Evolutionary conservation across 2,329 filamentous ascomycete species (phyloP), one percentile per base, ranked within the genome.

Genomic region (Pseudogymnoascus sp.): DNA sequence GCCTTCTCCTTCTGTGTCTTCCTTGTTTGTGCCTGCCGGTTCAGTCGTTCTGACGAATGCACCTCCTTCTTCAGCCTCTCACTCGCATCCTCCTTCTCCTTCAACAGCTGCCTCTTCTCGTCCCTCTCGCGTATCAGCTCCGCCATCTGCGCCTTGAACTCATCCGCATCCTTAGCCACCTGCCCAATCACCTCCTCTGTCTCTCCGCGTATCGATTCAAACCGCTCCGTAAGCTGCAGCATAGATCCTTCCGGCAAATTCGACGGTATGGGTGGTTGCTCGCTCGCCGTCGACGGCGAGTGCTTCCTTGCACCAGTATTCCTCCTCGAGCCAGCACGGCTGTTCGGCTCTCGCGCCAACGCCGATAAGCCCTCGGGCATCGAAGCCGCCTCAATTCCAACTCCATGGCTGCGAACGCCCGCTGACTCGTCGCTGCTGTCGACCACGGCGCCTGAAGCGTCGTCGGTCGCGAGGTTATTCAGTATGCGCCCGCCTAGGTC

Each of bases 81-180:
- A 59, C 91, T 97, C 60, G 88, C 89, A 70, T 96, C 91, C 67
- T 98, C 93, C 74, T 96, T 96, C 71, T 96, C 91, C 73, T 90
- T 95, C 62, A 95, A 81, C 19, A 87, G 82, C 66, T 88, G 87
- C 70, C 84, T 88, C 73, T 96, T 86, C 60, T 88, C 84, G 68
- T 96, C 90, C 65, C 91, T 89, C 70, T 96, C 91, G 64, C 86
- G 86, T 62, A 88, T 85, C 33, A 96, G 73, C 50, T 90, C 85
- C 40, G 85, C 83, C 67, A 90, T 77, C 61, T 84, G 77, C n/a
- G 81, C 78, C 67, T 84, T 84, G 64, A 85, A 86, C 61, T 93
- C 90, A 38, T 85, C 84, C 63, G 90, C 86, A 66, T 93, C 90
- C 62, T 85, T 89, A 16, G 81, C 79, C 24, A 90, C 87, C 70